Evolutionary conservation across 169 alveolate genomes (phyloP), one percentile per base, ranked within the genome.

Genomic region (Fabrea salina): DNA sequence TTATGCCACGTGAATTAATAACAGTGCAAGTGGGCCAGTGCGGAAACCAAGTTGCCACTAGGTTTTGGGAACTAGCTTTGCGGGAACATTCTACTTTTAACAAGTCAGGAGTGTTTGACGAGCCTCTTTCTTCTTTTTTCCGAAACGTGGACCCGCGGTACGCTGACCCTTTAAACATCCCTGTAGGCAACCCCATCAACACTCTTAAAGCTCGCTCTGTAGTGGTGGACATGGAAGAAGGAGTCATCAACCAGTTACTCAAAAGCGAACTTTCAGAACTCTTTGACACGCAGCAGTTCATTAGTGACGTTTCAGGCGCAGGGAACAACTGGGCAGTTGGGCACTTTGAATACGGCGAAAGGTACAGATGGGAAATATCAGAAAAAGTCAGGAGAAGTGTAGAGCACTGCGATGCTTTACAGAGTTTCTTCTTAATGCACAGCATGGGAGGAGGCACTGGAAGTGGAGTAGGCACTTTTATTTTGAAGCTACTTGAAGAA

Each of bases 371-470:
- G 16, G 86, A 93, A 50, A 92, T 98, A 53, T 88, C 90, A 67
- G 97, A 94, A 30, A 94, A 89, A 88, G 86, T 96, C 1, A 89
- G 97, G 71, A 88, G 86, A 70, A 91, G 93, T 41, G 97, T 93
- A 22, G 98, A 95, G 78, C 84, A 87, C 54, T 97, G 99, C 75
- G 99, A 97, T 85, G 91, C 98, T n/a, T 85, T 96, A 30, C 97
- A 98, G 86, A 97, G 98, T 54, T 97, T 98, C 84, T 88, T 95
- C 80, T 85, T 97, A 32, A 89, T 97, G 40, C 99, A 97, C 75
- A 97, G 99, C 2, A 91, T 97, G 27, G 99, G 99, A 13, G 99
- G 99, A 22, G 99, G 99, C n/a, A 97, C 99, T 32, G 99, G 99
- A 5, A 91, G 98, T 22, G 99, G 99, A 1, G 84, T 97, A 54